Evolutionary conservation across 1,284 basidiomycete genomes (phyloP).

Genomic region (Malassezia restricta): DNA sequence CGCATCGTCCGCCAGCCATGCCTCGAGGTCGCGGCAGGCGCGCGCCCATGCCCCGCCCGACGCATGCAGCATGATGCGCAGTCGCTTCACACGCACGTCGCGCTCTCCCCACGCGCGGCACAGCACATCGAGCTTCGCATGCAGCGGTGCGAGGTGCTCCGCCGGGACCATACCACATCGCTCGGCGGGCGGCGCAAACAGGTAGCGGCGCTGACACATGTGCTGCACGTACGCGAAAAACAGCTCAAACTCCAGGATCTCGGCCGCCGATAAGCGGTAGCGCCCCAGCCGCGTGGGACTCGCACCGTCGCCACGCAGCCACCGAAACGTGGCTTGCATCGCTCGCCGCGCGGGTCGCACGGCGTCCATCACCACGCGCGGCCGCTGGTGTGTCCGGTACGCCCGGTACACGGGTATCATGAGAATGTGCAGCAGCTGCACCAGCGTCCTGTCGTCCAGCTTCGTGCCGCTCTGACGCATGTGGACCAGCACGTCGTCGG

Average conservation of each 20-base stretch:
- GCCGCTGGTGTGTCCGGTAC: not conserved
- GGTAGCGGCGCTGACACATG: not conserved
- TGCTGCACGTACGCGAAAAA: not conserved
- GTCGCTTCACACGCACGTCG: slow-evolving; percentile 1
- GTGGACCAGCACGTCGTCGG: not conserved
- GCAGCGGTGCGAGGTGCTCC: not conserved
- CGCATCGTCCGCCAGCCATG: slow-evolving; percentile 1
- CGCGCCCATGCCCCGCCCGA: not conserved
- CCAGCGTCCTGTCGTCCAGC: slow-evolving; percentile 7
- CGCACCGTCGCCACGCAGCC: not conserved
- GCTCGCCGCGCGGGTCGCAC: not conserved
- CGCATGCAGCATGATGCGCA: slow-evolving; percentile 3
- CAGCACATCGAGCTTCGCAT: not conserved
- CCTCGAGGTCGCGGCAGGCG: not conserved
- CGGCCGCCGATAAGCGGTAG: not conserved
- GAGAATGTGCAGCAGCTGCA: slow-evolving; percentile 3
- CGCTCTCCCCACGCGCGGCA: not conserved
- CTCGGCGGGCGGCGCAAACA: too few species aligned
- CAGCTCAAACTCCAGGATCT: slow-evolving; percentile 8
- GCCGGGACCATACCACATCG: too few species aligned
- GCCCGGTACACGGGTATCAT: slow-evolving; percentile 2
- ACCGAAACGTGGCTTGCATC: not conserved
- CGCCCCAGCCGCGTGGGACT: not conserved
- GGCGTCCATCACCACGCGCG: not conserved
- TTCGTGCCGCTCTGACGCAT: slow-evolving; percentile 6